Evolutionary conservation across 2,329 filamentous ascomycete genomes (phyloP), one percentile per base, ranked within the genome.

Genomic region (Diaporthe sp.): DNA sequence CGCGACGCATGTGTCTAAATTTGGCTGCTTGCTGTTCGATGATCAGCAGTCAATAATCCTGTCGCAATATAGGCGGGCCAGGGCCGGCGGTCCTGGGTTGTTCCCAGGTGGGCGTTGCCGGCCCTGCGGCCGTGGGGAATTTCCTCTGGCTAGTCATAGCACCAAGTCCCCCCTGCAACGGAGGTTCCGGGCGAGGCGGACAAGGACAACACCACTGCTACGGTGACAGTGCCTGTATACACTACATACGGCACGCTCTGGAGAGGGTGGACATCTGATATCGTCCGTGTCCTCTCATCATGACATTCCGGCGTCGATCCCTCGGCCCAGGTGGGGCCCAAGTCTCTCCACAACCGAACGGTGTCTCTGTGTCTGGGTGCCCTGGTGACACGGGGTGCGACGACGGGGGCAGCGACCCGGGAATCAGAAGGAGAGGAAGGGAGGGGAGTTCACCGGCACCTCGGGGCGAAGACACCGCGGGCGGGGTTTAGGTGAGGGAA

Each of bases 261-360:
- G 34, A 37, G 49, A 28, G 3, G 31, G 65, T 65, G 34, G n/a
- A 28, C 46, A 39, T 55, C 65, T 55, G 65, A 55, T 42, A 55
- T 55, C n/a, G 49, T 53, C 65, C 49, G 65, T 55, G 49, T 42
- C 34, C 49, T 34, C 49, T 25, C 65, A 42, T 55, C 65, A 69
- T 69, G 49, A 55, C 65, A 55, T 69, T 69, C 62, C 49, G 22
- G 65, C 34, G 65, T 69, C 65, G 65, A 69, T 69, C 65, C 49
- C 65, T 68, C 65, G 49, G 49, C 25, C 46, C 15, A 69, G 49
- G 65, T 69, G 65, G 65, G 49, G 34, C 65, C 34, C 65, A 49
- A 67, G 65, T 69, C 49, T 69, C 65, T 69, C 65, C 65, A 69
- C 49, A 69, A 42, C 65, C 65, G 49, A 69, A 55, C 34, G 51